Evolutionary conservation across 192 early-diverging fungal genomes (phyloP), one percentile per base, ranked within the genome.

Genomic region (Coemansia javaensis): DNA sequence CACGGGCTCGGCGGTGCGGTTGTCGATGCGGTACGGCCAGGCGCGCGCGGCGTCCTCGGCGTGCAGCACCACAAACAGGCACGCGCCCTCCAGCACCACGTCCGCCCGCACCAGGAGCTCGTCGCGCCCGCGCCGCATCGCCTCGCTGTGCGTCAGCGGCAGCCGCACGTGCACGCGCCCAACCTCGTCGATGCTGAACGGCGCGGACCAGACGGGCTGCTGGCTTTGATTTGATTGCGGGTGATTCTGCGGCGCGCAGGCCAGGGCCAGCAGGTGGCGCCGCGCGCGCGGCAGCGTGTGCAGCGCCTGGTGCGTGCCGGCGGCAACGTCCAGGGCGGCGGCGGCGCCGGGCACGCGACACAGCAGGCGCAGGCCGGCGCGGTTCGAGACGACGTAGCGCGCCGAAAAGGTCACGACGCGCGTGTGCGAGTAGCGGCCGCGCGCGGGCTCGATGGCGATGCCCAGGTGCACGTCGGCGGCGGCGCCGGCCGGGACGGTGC

Each of bases 321-420:
- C 76, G 0, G 79, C 52, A 12, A 70, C 53, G 14, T 90, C 31
- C 18, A 55, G 15, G 0, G 64, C 22, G 0, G 79, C 62, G n/a
- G 68, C 53, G 7, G 66, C 66, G n/a, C 82, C 81, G 22, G 84
- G 80, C 18, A 69, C 69, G 34, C 89, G 78, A 57, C 85, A 89
- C 53, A 85, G 76, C 9, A 98, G 51, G 23, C 87, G 75, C 30
- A 86, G 76, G 18, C 77, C 66, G 18, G 85, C 58, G 45, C 85
- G 79, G 70, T 98, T 98, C 60, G 86, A 87, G 32, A 96, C 53
- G 12, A 94, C 85, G 59, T 90, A 98, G 12, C 96, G 78, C 13
- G 96, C 89, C 2, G 89, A 80, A 49, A 98, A 85, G 0, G 90
- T 91, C 11, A 97, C 85, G 10, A 95, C 80, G 62, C 90, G 94